Conservation (phyloP, 352 stramenopile genomes). For the Hyaloperonospora arabidopsidis region DNA sequence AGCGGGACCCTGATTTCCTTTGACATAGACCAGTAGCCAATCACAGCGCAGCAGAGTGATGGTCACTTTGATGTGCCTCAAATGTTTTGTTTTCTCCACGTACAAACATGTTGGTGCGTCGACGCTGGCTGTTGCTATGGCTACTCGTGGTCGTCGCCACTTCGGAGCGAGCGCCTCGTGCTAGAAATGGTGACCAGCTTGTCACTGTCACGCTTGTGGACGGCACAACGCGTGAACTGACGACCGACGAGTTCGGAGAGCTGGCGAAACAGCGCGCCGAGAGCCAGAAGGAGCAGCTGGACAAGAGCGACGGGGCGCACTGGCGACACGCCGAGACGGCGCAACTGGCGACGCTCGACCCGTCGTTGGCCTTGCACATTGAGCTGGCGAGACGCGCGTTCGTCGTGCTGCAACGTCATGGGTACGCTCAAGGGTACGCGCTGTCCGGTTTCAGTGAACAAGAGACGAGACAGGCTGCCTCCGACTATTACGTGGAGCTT, state of each 20-base stretch:
- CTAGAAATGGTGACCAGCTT: conserved; percentile 12
- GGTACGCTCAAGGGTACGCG: conserved; percentile 46
- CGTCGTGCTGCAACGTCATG: conserved; percentile 43
- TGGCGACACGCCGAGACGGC: conserved; percentile 27
- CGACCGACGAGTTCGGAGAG: conserved; percentile 37
- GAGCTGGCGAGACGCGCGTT: conserved; percentile 39
- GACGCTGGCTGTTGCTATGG: conserved; percentile 2
- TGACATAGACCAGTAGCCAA: conserved; percentile 14
- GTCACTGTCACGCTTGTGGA: conserved; percentile 38
- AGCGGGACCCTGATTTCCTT: conserved; percentile 20
- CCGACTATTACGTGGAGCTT: conserved; percentile 27
- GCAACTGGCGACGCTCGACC: conserved; percentile 38
- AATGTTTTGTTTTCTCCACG: no score
- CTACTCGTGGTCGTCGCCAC: not conserved
- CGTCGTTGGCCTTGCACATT: conserved; percentile 43
- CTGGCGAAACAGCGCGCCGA: conserved; percentile 27
- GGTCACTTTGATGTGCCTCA: conserved; percentile 15
- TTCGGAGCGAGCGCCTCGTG: conserved; percentile 14
- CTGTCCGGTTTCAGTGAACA: conserved; percentile 54
- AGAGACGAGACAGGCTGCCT: conserved; percentile 7
- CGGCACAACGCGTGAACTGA: conserved; percentile 37
- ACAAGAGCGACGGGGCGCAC: conserved; percentile 13
- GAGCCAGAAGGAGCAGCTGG: conserved; percentile 29
- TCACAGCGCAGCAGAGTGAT: conserved; percentile 7
- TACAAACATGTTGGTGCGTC: not conserved